Percentiles rank a stretch among this genome's conserved stretches.
Conservation (phyloP, 139 green algal species). For the Chlamydomonas asymmetrica region DNA sequence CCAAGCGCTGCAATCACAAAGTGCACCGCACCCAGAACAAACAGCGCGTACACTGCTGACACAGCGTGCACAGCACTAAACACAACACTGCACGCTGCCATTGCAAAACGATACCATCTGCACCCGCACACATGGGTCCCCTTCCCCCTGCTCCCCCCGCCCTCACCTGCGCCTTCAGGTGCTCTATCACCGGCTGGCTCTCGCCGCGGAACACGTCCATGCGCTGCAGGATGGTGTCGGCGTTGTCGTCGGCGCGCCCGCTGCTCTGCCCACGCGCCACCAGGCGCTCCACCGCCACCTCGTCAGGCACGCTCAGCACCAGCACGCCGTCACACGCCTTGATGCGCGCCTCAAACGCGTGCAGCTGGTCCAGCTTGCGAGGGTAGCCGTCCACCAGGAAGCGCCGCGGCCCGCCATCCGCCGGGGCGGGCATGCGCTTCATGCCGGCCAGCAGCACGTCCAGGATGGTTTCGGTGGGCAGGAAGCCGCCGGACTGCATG, state of each 20-base stretch:
- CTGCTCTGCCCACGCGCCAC: conserved; percentile 53
- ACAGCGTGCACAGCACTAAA: no score
- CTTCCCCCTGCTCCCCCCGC: no score
- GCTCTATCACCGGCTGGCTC: conserved; percentile 48
- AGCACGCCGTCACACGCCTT: conserved; percentile 24
- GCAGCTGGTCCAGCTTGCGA: conserved; percentile 75
- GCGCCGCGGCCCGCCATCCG: conserved; percentile 10
- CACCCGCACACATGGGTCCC: no score
- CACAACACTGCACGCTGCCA: no score
- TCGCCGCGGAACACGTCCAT: conserved; percentile 50
- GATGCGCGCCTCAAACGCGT: conserved; percentile 51
- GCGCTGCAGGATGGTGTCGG: conserved; percentile 67
- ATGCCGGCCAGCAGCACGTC: conserved; percentile 29
- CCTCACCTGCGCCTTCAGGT: conserved; percentile 19
- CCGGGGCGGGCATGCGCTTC: conserved; percentile 19
- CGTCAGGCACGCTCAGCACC: conserved; percentile 40
- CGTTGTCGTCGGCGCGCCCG: conserved; percentile 71
- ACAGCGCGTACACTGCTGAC: no score
- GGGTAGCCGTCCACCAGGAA: conserved; percentile 88
- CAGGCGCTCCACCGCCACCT: conserved; percentile 59
- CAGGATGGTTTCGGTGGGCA: conserved; percentile 45
- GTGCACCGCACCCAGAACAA: no score
- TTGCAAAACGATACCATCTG: no score
- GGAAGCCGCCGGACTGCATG: conserved; percentile 47
- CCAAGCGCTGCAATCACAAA: no score